These are phyloP conservation scores for Neurospora sp. DNA, from an alignment of 495 filamentous ascomycete species.

Conservation along the genomic window DNA sequence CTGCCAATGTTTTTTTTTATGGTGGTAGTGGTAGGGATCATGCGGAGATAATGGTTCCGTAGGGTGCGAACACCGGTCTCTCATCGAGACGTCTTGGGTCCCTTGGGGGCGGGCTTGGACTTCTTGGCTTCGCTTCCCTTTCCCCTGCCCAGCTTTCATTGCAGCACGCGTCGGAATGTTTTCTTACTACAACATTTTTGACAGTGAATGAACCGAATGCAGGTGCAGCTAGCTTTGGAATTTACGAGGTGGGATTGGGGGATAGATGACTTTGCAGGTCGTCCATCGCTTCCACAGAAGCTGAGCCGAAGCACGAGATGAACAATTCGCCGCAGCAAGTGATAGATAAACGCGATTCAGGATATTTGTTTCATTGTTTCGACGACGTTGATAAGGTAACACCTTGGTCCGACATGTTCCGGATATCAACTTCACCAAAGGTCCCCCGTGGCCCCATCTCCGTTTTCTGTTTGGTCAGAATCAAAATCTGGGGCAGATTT, in stretches of 20 bases:
- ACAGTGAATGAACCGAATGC: neutral
- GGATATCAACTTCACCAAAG: neutral
- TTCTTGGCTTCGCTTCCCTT: neutral
- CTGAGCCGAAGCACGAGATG: neutral
- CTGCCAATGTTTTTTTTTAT: neutral
- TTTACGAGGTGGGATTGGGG: neutral
- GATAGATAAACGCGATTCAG: neutral
- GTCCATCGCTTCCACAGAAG: neutral
- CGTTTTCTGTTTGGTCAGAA: neutral
- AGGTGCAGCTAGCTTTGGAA: neutral
- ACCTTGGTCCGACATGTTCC: neutral
- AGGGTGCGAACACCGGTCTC: neutral
- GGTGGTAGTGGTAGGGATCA: neutral
- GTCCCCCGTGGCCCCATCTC: neutral
- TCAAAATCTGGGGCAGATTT: neutral
- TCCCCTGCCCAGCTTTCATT: neutral
- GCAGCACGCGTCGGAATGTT: neutral
- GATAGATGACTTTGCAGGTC: neutral
- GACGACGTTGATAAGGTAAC: neutral
- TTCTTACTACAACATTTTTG: neutral
- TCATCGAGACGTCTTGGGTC: neutral
- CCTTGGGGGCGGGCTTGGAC: neutral
- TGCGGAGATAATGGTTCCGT: neutral
- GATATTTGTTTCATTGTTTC: neutral
- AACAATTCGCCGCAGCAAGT: neutral